Conservation (phyloP, 2,329 filamentous ascomycete genomes). For the Ceratocystis destructans region DNA sequence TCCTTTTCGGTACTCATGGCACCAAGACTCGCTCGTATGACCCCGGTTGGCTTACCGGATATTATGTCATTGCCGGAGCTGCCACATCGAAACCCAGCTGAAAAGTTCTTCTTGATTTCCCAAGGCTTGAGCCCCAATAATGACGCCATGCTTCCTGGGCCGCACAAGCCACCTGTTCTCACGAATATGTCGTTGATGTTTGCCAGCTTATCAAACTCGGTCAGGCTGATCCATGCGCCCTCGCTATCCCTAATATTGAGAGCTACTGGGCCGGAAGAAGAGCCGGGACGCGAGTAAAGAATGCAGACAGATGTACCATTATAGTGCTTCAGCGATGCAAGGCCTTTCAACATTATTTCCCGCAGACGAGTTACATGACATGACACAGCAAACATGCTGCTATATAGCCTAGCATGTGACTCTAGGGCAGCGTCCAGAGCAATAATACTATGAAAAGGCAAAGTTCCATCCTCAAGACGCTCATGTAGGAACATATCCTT, state of each 20-base stretch:
- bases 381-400: constrained; percentile 48
- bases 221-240: constrained; percentile 64
- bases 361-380: constrained; percentile 57
- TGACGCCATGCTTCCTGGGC: constrained; percentile 70
- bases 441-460: constrained; percentile 51
- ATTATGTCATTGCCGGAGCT: constrained; percentile 62
- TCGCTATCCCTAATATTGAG: constrained; percentile 64
- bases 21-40: constrained; percentile 73
- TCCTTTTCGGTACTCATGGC: constrained; percentile 76
- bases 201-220: constrained; percentile 78
- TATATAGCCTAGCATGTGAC: constrained; percentile 41
- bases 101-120: constrained; percentile 78
- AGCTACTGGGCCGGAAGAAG: constrained; percentile 61
- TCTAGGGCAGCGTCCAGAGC: constrained; percentile 47
- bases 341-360: constrained; percentile 41
- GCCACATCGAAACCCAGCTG: constrained; percentile 71
- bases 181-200: constrained; percentile 67
- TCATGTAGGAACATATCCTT: constrained; percentile 36
- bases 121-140: constrained; percentile 60
- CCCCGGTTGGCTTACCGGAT: constrained; percentile 72
- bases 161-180: constrained; percentile 79
- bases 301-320: constrained; percentile 54
- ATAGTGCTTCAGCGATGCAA: constrained; percentile 50
- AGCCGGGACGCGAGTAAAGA: constrained; percentile 41
- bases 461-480: constrained; percentile 51